Evolutionary conservation across 176 grass and related monocot species (phyloP), one percentile per base, ranked within the genome.

Genomic region (Calamus simplicifolius): DNA sequence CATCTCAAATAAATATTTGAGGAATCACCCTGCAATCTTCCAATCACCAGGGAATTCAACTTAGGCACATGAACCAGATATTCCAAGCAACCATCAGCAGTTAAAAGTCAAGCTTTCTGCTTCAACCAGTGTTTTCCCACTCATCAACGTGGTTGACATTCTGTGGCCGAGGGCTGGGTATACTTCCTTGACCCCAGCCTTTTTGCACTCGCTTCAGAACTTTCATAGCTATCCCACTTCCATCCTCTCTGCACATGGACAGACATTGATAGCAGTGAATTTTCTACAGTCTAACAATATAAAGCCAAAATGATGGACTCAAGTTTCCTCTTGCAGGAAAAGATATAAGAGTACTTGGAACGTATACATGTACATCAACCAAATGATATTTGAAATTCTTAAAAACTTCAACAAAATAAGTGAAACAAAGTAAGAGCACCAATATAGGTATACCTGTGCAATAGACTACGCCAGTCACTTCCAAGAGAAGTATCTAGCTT

Each of bases 111-210:
- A 43, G 35, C 35, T 43, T 43, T 13, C 35, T 0, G 12, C 35
- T 43, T 12, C 35, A 43, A 55, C 54, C 56, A 16, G 49, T 56
- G 21, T 29, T 62, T 64, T 78, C 75, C 67, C 75, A 63, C 26
- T 30, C 19, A 25, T 78, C 59, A 51, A 78, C 31, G 17, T 58
- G 31, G 52, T 58, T 14, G 48, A 29, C 28, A 17, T 71, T 71
- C 56, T 69, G 68, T 5, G 14, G 66, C 30, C 75, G 55, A 38
- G 50, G 59, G 52, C 49, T 71, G 35, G 68, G 67, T 51, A 78
- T 95, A 68, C 81, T 69, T 52, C 89, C 83, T 80, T 95, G 89
- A 72, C 89, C 89, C 89, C 89, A 95, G 70, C 89, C 81, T 17
- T 73, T 82, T 55, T 72, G 75, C 28, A 97, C 92, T 78, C 92